Evolutionary conservation across 2,329 filamentous ascomycete species (phyloP).

Genomic region (Drechslera avenae): DNA sequence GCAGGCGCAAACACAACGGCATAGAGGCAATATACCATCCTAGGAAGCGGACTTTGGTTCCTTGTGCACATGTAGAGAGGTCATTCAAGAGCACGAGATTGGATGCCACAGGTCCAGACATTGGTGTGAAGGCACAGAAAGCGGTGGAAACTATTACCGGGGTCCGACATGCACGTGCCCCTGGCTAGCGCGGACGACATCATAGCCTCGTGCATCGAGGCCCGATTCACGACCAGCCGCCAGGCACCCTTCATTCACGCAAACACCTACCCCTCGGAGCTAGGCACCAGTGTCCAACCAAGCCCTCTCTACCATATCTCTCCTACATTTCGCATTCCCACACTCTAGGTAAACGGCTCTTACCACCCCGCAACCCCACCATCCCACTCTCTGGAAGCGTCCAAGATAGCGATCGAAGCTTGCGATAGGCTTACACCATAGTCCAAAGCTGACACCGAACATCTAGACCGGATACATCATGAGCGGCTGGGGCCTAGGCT

Average conservation of each 20-base stretch:
- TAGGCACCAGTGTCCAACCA: too few species aligned
- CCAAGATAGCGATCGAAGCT: slow-evolving; percentile 2
- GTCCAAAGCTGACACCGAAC: slow-evolving; percentile 4
- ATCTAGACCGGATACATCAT: slow-evolving; percentile 26
- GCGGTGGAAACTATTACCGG: slow-evolving; percentile 21
- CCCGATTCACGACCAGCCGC: slow-evolving; percentile 24
- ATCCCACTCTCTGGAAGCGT: slow-evolving; percentile 17
- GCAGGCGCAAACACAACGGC: slow-evolving; percentile 6
- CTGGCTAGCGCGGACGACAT: slow-evolving; percentile 30
- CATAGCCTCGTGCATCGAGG: slow-evolving; percentile 29
- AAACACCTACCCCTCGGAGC: too few species aligned
- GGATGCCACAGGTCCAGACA: slow-evolving; percentile 61
- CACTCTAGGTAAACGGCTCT: slow-evolving; percentile 15
- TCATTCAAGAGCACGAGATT: slow-evolving; percentile 56
- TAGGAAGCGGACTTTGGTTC: slow-evolving; percentile 89
- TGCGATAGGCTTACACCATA: slow-evolving; percentile 3
- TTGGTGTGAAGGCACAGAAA: slow-evolving; percentile 14
- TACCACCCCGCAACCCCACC: slow-evolving; percentile 25
- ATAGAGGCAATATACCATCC: slow-evolving; percentile 71
- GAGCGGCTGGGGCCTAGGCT: slow-evolving; percentile 63
- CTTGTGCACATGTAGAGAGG: slow-evolving; percentile 54
- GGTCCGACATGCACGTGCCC: slow-evolving; percentile 23
- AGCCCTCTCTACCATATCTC: neutral
- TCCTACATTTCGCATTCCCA: neutral
- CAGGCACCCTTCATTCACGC: slow-evolving; percentile 21